Evolutionary conservation across 768 basidiomycete species (phyloP), one percentile per base, ranked within the genome.

Genomic region (Phylloporus arenicola): DNA sequence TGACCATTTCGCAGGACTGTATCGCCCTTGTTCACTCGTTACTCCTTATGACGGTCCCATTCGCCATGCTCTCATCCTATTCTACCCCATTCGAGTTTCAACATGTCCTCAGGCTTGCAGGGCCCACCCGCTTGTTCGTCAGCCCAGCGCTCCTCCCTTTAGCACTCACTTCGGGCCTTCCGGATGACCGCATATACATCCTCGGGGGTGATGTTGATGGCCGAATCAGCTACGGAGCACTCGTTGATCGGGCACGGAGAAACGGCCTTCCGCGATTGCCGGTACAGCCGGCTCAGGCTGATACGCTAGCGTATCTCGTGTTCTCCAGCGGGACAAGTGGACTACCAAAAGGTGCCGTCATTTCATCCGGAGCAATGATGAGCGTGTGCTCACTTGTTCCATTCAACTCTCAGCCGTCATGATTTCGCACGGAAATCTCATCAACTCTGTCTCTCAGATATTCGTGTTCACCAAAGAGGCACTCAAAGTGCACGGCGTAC

Each of bases 301-400:
- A 82, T 51, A 84, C 82, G 0, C 66, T 87, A 1, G 86, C 83
- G 1, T 86, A 88, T 61, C 69, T 89, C 3, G 70, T 84, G 0
- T 87, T 86, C 60, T 89, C 87, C 0, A 88, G 87, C 57, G 87
- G 87, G 20, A 89, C 88, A 0, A 88, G 77, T 52, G 87, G 88
- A 0, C 68, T 82, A 4, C 85, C 87, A 0, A 89, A 89, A 77
- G 85, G 86, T 81, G 22, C 29, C 7, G 60, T 52, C 7, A 6
- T 24, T 24, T 24, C 22, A 16, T 3, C 6, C 10, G 7, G 19
- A 31, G 11, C 13, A 14, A 10, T 31, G 22, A 22, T 37, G 17
- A 11, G 3, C n/a, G 11, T 9, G 17, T 27, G 11, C 30, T 50
- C 29, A 68, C 17, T 6, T 16, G 10, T 5, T 44, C 45, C 29